Conservation (phyloP, 306 rosid genomes). For the Cyamopsis tetragonoloba region DNA sequence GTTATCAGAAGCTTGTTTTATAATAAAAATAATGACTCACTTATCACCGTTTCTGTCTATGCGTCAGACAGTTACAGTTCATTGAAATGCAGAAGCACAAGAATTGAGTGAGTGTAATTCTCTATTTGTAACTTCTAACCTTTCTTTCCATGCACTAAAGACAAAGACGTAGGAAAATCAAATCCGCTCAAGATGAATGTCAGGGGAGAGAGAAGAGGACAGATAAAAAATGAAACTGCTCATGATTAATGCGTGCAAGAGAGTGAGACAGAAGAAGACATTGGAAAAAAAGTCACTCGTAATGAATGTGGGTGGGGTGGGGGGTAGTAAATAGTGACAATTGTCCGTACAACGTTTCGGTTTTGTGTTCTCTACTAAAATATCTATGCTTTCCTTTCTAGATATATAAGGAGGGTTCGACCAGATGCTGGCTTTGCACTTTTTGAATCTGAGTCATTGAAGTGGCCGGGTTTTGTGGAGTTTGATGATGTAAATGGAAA, state of each 20-base stretch:
- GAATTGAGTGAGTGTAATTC: conserved; percentile 67
- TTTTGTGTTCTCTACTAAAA: conserved; percentile 22
- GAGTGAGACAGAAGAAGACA: conserved; percentile 14
- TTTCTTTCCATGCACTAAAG: not conserved
- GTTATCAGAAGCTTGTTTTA: conserved; percentile 89
- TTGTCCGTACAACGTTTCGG: conserved; percentile 20
- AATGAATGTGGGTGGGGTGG: not conserved
- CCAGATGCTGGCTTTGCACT: conserved; percentile 97
- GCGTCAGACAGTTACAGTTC: conserved; percentile 98
- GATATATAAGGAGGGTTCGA: conserved; percentile 83
- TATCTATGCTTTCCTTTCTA: conserved; percentile 35
- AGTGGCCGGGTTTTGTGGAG: conserved; percentile 99
- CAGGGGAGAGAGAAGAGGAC: not conserved
- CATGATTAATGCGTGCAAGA: too few species aligned
- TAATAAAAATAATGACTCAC: conserved; percentile 92
- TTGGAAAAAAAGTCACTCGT: not conserved
- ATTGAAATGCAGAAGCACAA: conserved; percentile 89
- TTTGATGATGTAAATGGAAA: conserved; percentile 98
- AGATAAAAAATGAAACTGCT: too few species aligned
- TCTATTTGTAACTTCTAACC: not conserved
- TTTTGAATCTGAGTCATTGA: conserved; percentile 90
- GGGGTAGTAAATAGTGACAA: not conserved
- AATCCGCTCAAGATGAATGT: not conserved
- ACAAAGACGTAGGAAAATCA: not conserved
- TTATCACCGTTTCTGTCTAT: conserved; percentile 94